Conservation (phyloP, 768 basidiomycete genomes). For the Ramaria rubella region DNA sequence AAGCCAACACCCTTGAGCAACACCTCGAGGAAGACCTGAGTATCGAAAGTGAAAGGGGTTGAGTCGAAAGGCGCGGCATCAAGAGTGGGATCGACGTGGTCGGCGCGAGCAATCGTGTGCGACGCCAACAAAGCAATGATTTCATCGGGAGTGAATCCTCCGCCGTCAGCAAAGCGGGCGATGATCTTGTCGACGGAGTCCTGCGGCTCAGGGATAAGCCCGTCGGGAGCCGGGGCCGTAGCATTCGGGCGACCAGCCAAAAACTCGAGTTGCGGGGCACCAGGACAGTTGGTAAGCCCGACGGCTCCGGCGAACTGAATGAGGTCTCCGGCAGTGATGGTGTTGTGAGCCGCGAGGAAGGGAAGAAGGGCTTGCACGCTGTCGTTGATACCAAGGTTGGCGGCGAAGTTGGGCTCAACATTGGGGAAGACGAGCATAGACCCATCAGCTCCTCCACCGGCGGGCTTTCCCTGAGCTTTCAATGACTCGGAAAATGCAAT, state of each 20-base stretch:
- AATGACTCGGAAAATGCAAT: conserved; percentile 22
- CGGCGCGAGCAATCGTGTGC: conserved; percentile 22
- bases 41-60: conserved; percentile 26
- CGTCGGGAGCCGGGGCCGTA: conserved; percentile 18
- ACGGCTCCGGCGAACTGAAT: conserved; percentile 26
- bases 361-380: conserved; percentile 16
- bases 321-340: conserved; percentile 18
- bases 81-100: conserved; percentile 12
- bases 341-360: conserved; percentile 12
- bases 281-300: conserved; percentile 22
- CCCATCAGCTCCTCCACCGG: conserved; percentile 36
- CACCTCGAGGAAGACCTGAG: conserved; percentile 29
- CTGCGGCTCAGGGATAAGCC: conserved; percentile 19
- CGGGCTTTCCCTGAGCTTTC: conserved; percentile 10
- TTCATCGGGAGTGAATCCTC: conserved; percentile 14
- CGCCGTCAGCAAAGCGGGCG: conserved; percentile 20
- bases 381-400: conserved; percentile 21
- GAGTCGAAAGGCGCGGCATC: conserved; percentile 25
- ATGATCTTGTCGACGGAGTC: conserved; percentile 20
- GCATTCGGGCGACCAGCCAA: conserved; percentile 17
- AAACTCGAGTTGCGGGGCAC: conserved; percentile 22
- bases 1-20: conserved; percentile 29
- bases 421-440: conserved; percentile 41
- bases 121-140: conserved; percentile 21
- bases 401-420: conserved; percentile 34